Base-by-base conservation (phyloP, 805 yeast species). In the Suhomyces pyralidae region DNA sequence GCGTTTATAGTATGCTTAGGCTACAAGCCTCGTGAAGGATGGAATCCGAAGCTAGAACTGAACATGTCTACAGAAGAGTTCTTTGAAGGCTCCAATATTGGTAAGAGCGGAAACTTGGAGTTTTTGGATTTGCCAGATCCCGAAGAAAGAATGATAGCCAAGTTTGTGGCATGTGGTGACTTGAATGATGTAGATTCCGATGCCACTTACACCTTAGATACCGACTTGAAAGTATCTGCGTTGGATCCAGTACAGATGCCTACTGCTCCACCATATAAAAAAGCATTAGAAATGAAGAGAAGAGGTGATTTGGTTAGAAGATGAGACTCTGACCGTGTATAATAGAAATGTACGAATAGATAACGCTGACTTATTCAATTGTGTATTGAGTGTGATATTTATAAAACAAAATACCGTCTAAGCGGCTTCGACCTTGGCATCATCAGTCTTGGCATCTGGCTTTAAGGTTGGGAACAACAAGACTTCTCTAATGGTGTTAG, bases 381-480 rank as follows among this genome's bases (percentile, higher is more conserved):
- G 6, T 46, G 24, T 25, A 32, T 45, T 28, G 30, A 25, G 22
- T 38, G 24, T 43, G 24, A 45, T 45, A n/a, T 9, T 45, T 12
- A n/a, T 10, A 43, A 43, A 43, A 43, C 26, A 25, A 25, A 43
- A 22, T 9, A 12, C 9, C 20, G 24, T 43, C 57, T 56, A 32
- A 54, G 60, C 45, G 48, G 58, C 58, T 25, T 69, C 73, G 53
- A 19, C 42, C 24, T 38, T 38, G 14, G 70, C 76, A 55, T 74
- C 76, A 61, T 73, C 70, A 46, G 62, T 70, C 54, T 65, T 58
- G 52, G 71, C 73, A 63, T 94, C 99, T 45, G 98, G 99, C 81
- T 92, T 94, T 84, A 93, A 90, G 57, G 98, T 92, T 74, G 99
- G 99, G 96, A 93, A 93, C 73, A 94, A 79, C 63, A 93, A 81